Conservation (phyloP, 192 early-diverging fungal genomes). For the Geranomyces variabilis region DNA sequence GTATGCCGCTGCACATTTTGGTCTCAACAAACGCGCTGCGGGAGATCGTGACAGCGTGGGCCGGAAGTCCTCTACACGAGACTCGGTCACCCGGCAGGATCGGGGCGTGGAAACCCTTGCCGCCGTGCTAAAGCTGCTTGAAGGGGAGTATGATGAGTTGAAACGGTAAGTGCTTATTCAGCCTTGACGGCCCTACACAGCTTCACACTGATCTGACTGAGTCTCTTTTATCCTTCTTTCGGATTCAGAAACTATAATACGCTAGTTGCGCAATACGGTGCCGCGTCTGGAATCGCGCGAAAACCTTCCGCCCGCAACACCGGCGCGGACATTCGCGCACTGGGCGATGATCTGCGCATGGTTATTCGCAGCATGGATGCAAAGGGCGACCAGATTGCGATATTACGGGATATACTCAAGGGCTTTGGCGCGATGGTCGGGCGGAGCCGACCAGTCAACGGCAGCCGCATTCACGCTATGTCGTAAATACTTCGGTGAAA, state of each 20-base stretch:
- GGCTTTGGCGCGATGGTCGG: slow-evolving; percentile 7
- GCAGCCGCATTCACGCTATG: too few species aligned
- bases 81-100: too few species aligned
- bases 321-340: slow-evolving; percentile 27
- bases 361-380: slow-evolving; percentile 56
- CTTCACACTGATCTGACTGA: too few species aligned
- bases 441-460: too few species aligned
- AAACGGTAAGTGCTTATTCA: slow-evolving; percentile 35
- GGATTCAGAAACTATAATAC: slow-evolving; percentile 53
- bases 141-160: slow-evolving; percentile 45
- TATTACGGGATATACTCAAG: slow-evolving; percentile 54
- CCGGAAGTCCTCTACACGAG: not conserved
- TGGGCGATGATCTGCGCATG: slow-evolving; percentile 52
- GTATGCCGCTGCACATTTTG: slow-evolving; percentile 1
- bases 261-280: slow-evolving; percentile 53
- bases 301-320: slow-evolving; percentile 13
- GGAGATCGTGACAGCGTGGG: not conserved
- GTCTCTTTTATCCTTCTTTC: not conserved
- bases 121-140: slow-evolving; percentile 40
- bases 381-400: slow-evolving; percentile 60
- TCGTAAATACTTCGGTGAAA: too few species aligned
- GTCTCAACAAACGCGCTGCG: not conserved
- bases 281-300: not conserved
- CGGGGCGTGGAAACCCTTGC: slow-evolving; percentile 32
- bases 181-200: too few species aligned